Conservation (phyloP, 768 basidiomycete species). For the Russula olivacea region DNA sequence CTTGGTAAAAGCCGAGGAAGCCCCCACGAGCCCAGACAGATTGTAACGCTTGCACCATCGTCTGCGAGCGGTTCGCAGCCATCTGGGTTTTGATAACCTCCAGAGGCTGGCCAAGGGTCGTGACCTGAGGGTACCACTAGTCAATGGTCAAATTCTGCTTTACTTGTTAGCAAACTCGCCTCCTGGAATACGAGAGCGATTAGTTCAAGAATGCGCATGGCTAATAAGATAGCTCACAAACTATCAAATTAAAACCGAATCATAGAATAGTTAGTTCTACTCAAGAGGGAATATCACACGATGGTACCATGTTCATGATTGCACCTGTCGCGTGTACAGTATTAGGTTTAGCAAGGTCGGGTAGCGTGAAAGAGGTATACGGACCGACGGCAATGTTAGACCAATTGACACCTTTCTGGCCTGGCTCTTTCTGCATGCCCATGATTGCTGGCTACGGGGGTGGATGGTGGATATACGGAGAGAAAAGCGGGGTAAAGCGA, state of each 20-base stretch:
- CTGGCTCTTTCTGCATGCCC: slow-evolving; percentile 82
- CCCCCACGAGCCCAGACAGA: slow-evolving; percentile 93
- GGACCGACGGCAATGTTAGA: slow-evolving; percentile 92
- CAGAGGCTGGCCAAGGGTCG: slow-evolving; percentile 94
- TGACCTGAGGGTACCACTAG: slow-evolving; percentile 55
- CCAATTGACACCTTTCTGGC: slow-evolving; percentile 89
- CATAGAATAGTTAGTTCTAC: slow-evolving; percentile 9
- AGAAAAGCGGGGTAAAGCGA: slow-evolving; percentile 5
- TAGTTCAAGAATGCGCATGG: slow-evolving; percentile 16
- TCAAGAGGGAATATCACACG: slow-evolving; percentile 12
- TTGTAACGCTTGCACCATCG: slow-evolving; percentile 79
- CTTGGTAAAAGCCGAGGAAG: slow-evolving; percentile 87
- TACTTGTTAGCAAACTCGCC: slow-evolving; percentile 43
- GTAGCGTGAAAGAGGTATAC: slow-evolving; percentile 30
- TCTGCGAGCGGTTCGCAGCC: slow-evolving; percentile 92
- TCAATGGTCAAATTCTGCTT: neutral
- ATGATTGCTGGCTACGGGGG: slow-evolving; percentile 36
- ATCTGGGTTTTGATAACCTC: slow-evolving; percentile 99
- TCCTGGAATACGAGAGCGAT: slow-evolving; percentile 43
- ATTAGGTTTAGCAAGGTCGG: neutral
- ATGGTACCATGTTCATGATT: slow-evolving; percentile 94
- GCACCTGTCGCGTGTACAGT: slow-evolving; percentile 48
- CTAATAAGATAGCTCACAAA: slow-evolving; percentile 32
- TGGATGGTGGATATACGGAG: slow-evolving; percentile 16
- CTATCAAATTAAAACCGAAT: slow-evolving; percentile 22